phyloP scores from a whole-genome alignment of 805 yeast species.

The Ogataea naganishii region DNA sequence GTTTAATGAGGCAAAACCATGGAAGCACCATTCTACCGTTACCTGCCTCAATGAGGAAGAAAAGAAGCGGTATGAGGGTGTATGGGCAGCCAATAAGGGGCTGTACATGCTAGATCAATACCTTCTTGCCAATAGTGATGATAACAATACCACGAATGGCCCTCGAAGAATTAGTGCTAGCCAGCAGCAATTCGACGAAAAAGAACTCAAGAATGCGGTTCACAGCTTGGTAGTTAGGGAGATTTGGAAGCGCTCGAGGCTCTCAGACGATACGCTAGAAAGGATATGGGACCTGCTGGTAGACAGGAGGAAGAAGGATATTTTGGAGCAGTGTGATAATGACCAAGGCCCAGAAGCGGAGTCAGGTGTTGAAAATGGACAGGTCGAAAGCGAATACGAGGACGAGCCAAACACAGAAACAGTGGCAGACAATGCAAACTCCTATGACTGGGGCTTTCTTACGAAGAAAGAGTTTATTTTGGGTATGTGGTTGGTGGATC shows the following conservation, averaged over 20 bases:
- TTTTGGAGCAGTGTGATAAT: not conserved
- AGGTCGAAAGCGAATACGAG: not conserved
- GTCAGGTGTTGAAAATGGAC: conserved; percentile 1
- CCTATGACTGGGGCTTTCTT: conserved; percentile 61
- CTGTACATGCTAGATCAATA: conserved; percentile 28
- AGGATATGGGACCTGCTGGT: conserved; percentile 74
- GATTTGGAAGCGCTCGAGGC: conserved; percentile 72
- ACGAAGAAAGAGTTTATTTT: conserved; percentile 78
- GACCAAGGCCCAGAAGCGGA: conserved; percentile 1
- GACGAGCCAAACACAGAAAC: not conserved
- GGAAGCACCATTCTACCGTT: conserved; percentile 76
- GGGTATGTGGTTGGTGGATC: conserved; percentile 98
- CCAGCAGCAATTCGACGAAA: not conserved
- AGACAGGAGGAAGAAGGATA: conserved; percentile 39
- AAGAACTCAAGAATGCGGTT: no score
- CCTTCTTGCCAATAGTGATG: conserved; percentile 13
- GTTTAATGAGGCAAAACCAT: conserved; percentile 86
- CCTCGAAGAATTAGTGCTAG: not conserved
- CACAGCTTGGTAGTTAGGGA: conserved; percentile 64
- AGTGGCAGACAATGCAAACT: conserved; percentile 15
- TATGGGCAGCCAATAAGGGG: conserved; percentile 88
- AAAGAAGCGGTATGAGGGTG: conserved; percentile 82
- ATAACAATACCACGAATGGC: conserved; percentile 12
- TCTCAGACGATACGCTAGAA: conserved; percentile 51
- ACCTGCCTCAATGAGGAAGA: conserved; percentile 47